A percentile compares a stretch with the other conserved stretches of the same genome.
Conservation (phyloP, 129 eudicot species). For the Ambrosia artemisiifolia region DNA sequence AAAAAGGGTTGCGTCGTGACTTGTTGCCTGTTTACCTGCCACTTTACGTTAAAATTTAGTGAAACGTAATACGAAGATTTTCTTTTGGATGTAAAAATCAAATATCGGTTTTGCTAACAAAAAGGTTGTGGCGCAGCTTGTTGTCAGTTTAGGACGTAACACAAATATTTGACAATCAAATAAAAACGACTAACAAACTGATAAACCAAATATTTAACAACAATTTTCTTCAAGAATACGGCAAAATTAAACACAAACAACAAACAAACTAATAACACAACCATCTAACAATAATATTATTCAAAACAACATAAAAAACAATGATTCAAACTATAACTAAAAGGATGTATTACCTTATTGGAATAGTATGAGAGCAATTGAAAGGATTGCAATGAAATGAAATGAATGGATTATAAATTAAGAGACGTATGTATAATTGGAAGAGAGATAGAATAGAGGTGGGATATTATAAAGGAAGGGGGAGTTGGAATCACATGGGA, state of each 20-base stretch:
- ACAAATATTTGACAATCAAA: not conserved
- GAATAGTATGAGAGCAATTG: not conserved
- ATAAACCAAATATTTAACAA: too few species aligned
- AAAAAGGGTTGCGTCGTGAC: too few species aligned
- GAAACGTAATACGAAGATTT: too few species aligned
- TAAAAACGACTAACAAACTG: too few species aligned
- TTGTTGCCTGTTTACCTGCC: too few species aligned
- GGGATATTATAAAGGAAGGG: constrained; percentile 38
- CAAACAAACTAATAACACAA: constrained; percentile 3
- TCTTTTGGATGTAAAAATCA: too few species aligned
- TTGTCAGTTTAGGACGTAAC: too few species aligned
- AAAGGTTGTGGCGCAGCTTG: too few species aligned
- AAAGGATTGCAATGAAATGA: not conserved
- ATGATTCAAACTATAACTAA: not conserved
- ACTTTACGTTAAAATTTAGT: too few species aligned
- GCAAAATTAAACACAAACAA: not conserved
- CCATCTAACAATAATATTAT: constrained; percentile 2
- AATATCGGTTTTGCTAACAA: too few species aligned
- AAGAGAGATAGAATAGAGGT: constrained; percentile 25
- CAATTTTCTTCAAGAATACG: not conserved
- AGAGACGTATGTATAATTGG: constrained; percentile 27
- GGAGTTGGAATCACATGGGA: constrained; percentile 42
- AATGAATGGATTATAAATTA: constrained; percentile 20
- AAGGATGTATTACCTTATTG: not conserved
- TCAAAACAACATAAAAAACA: not conserved